Base-by-base conservation (phyloP, 2,329 filamentous ascomycete genomes). In the Penicillium fuscoglaucum region DNA sequence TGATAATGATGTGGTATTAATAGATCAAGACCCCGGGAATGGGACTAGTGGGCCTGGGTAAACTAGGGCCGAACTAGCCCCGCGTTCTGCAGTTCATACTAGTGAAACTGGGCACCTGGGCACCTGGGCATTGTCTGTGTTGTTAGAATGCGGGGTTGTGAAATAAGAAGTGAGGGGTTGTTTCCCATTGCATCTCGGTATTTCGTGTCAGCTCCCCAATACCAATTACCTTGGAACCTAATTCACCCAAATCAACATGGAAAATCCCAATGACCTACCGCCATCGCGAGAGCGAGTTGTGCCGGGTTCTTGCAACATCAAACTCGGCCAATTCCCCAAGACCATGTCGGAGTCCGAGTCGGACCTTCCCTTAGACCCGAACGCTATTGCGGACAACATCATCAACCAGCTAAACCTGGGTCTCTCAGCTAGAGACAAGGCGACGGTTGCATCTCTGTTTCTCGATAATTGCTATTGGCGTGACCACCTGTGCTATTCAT, bases 401-500 rank as follows among this genome's bases (percentile, higher is more conserved):
- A 64, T 81, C 39, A 60, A 70, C 6, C 59, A 70, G 6, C 68
- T 82, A 55, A 82, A 82, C 58, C 37, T 68, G 1, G 70, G 70
- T 0, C 66, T 82, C 2, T 55, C 68, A 1, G 65, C 69, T 9
- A 66, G 69, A 8, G 71, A 81, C 46, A 67, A 70, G 33, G 57
- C 67, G 1, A 68, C 71, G 0, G 54, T 79, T 7, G 70, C 74
- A 0, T 60, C 70, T 5, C 74, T 85, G 0, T 85, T 86, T 62
- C 63, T 81, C 3, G 72, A 80, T 12, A 77, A 81, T 39, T 76
- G 80, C 24, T 85, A 82, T 67, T 87, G 83, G 83, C 76, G 84
- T 39, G 85, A 87, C 65, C 81, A 86, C 54, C 77, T 87, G 4
- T 80, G 76, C 7, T 66, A 87, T 10, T 80, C 82, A 0, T 86